Evolutionary conservation across 75 land plant genomes (phyloP), one percentile per base, ranked within the genome.

Genomic region (Selaginella moellendorffii): DNA sequence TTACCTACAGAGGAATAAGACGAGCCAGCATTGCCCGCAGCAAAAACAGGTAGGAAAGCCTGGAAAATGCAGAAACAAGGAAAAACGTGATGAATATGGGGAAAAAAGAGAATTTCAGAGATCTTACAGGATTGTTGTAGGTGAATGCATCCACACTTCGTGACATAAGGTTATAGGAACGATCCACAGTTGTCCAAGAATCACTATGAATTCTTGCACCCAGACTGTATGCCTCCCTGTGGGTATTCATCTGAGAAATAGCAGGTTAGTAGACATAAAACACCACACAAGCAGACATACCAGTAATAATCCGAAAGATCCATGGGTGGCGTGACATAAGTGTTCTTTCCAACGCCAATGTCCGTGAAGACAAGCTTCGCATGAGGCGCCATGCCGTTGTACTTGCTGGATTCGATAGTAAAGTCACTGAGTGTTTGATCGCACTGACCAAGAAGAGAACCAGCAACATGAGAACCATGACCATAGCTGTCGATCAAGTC

Each of bases 391-490:
- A 70, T 70, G 24, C 72, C 72, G 9, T 63, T 42, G 31, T 62
- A 70, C 10, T 26, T 46, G 14, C 53, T 14, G 5, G 29, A n/a
- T 17, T 53, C 72, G 19, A 42, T 31, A 27, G 30, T 28, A 0
- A 25, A 29, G 56, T 62, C 66, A 21, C 24, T 56, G 25, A 25
- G 24, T 2, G 25, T 9, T 2, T n/a, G 24, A 19, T 21, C n/a
- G 59, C 59, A 56, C n/a, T 56, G 19, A 5, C 72, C 72, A 12
- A 30, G 63, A 28, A 70, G 62, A 29, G 65, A 62, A 14, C 72
- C 72, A 20, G 72, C 66, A 28, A 70, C 72, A 63, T 70, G 72
- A 12, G 72, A 62, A 28, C 72, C 72, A 54, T 70, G 72, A 27
- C 72, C 72, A 18, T 36, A 36, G 14, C 10, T 36, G 14, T 36